These are phyloP conservation scores for Ascoidea tarda DNA, from an alignment of 805 yeast species.

Conservation along the genomic window DNA sequence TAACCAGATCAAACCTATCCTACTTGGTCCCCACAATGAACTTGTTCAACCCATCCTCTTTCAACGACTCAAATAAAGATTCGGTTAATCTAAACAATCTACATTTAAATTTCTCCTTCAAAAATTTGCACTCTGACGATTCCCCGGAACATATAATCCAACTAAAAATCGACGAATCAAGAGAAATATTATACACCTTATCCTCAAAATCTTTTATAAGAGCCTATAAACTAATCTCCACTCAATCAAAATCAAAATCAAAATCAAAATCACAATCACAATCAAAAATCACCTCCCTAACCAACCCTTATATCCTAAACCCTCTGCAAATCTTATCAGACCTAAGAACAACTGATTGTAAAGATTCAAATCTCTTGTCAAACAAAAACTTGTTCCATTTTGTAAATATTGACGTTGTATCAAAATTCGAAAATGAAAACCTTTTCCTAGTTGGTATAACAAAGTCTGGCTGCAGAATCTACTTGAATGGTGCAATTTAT, in stretches of 20 bases:
- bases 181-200: conserved; percentile 67
- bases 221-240: conserved; percentile 41
- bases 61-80: conserved; percentile 7
- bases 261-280: conserved; percentile 7
- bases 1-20: conserved; percentile 53
- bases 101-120: conserved; percentile 9
- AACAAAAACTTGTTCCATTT: conserved; percentile 39
- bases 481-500: conserved; percentile 27
- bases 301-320: conserved; percentile 23
- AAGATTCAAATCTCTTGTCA: conserved; percentile 40
- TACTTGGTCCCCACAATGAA: conserved; percentile 31
- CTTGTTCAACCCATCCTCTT: conserved; percentile 9
- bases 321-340: conserved; percentile 23
- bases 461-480: conserved; percentile 70
- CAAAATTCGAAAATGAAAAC: conserved; percentile 50
- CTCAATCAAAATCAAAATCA: conserved; percentile 6
- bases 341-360: conserved; percentile 27
- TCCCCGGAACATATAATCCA: conserved; percentile 46
- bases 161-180: conserved; percentile 59
- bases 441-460: conserved; percentile 70
- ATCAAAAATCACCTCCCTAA: conserved; percentile 25
- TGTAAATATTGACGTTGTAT: conserved; percentile 46
- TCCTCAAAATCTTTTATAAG: conserved; percentile 74
- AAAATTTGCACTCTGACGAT: conserved; percentile 2
- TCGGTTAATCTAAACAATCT: not conserved